Evolutionary conservation across 805 yeast genomes (phyloP).

Genomic region (Yarrowia bubula): DNA sequence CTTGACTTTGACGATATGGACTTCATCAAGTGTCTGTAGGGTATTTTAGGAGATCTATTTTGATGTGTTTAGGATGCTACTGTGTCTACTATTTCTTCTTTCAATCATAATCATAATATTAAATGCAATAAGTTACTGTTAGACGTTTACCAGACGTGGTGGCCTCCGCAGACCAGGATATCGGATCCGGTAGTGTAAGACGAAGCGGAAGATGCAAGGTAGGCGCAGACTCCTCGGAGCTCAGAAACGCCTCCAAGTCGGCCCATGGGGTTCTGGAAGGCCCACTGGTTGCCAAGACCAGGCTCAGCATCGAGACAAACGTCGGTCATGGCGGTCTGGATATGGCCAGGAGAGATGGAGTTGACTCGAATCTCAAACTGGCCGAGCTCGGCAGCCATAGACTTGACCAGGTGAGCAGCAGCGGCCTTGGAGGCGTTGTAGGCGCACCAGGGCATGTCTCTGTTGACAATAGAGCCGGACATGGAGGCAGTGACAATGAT

Average conservation of each 20-base stretch:
- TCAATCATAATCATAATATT: constrained; percentile 6
- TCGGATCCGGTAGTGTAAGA: constrained; percentile 83
- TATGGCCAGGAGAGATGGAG: constrained; percentile 78
- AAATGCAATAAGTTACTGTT: constrained; percentile 18
- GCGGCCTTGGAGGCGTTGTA: constrained; percentile 88
- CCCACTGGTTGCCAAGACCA: constrained; percentile 68
- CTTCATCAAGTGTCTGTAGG: no score
- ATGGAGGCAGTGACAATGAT: constrained; percentile 82
- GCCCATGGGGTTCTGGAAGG: constrained; percentile 67
- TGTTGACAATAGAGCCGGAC: constrained; percentile 82
- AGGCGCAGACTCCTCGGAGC: constrained; percentile 72
- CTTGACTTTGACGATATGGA: no score
- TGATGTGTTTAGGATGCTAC: no score
- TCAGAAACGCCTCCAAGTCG: constrained; percentile 86
- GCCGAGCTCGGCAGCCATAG: constrained; percentile 82
- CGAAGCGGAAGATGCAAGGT: constrained; percentile 71
- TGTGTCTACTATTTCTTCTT: background rate
- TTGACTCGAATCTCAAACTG: constrained; percentile 72
- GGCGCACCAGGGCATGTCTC: constrained; percentile 79
- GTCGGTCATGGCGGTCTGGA: constrained; percentile 73
- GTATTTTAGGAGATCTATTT: no score
- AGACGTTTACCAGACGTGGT: constrained; percentile 66
- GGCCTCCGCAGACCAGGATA: constrained; percentile 82
- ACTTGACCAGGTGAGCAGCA: constrained; percentile 72
- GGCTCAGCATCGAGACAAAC: constrained; percentile 56